Base-by-base conservation (phyloP, 1,284 basidiomycete species). In the Boletellus sp. region DNA sequence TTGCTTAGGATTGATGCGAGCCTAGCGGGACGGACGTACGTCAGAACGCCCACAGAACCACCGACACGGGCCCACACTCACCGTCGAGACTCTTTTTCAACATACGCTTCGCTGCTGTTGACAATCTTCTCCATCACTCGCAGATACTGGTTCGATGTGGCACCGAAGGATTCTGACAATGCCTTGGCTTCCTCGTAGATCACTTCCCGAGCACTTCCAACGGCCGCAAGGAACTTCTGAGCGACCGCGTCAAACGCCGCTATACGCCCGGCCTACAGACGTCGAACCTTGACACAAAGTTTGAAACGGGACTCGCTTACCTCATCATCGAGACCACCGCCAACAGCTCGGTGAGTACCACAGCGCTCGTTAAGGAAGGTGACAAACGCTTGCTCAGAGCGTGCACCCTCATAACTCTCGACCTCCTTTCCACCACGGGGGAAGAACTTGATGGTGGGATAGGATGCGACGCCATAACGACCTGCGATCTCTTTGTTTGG, bases 361-460 rank as follows among this genome's bases (percentile, higher is more conserved):
- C 93, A 95, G 61, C 90, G 83, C 72, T 93, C 82, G 74, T 99
- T 99, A 54, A 91, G 73, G 76, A 78, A 91, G 19, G 69, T 65
- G 54, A 89, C 80, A 58, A 93, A 85, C 48, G 80, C 88, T 22
- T 75, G 78, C 65, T 91, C 86, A 6, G 77, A 73, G 50, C 91
- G 82, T 33, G 74, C 80, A 38, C 82, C 81, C 16, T 83, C 78
- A 70, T 97, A 97, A 21, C 72, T 73, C 50, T 84, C 74, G 12
- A 83, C 81, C 57, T 82, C 76, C 58, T 76, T 76, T 58, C 71
- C 71, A 49, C 74, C 91, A 67, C 86, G 86, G 62, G 91, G 80
- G 85, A 95, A 97, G 79, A 96, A 97, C 71, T 91, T 94, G 76
- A 99, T 84, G 16, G 94, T 98, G 0, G 96, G 96, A 84, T 82